Percentiles rank a stretch among this genome's conserved stretches.
These are phyloP conservation scores for Ramaria sp. DNA, from an alignment of 768 basidiomycete genomes.

Conservation along the genomic window DNA sequence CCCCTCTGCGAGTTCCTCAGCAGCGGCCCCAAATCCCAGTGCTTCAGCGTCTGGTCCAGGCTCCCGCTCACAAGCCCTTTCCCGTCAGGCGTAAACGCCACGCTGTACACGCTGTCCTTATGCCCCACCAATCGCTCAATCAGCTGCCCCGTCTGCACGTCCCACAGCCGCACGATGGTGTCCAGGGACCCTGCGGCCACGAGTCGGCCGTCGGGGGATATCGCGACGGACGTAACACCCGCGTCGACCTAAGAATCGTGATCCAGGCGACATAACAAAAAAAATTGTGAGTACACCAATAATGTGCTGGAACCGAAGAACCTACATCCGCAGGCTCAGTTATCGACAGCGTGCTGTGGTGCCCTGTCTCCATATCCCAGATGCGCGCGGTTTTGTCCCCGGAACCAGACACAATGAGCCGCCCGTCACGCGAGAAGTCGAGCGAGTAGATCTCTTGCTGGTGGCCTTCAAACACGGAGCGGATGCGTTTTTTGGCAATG, in stretches of 20 bases:
- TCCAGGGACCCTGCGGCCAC: slow-evolving; percentile 52
- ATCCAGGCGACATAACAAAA: slow-evolving; percentile 6
- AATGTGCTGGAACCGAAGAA: slow-evolving; percentile 3
- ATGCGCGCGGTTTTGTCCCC: slow-evolving; percentile 60
- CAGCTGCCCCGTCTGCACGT: slow-evolving; percentile 61
- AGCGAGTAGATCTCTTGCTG: slow-evolving; percentile 91
- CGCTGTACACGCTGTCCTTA: slow-evolving; percentile 75
- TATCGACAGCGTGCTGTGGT: slow-evolving; percentile 33
- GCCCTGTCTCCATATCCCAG: slow-evolving; percentile 45
- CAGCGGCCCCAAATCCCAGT: slow-evolving; percentile 60
- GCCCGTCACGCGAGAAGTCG: slow-evolving; percentile 81
- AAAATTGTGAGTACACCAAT: background rate
- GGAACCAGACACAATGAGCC: slow-evolving; percentile 80
- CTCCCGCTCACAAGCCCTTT: slow-evolving; percentile 83
- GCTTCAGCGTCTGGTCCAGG: slow-evolving; percentile 78
- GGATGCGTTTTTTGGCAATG: slow-evolving; percentile 68
- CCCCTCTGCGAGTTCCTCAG: slow-evolving; percentile 12
- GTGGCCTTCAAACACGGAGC: slow-evolving; percentile 78
- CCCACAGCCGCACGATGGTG: slow-evolving; percentile 70
- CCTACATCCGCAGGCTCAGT: slow-evolving; percentile 37
- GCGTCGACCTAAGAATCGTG: slow-evolving; percentile 33
- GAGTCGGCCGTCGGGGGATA: slow-evolving; percentile 60
- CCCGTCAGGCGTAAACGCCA: slow-evolving; percentile 89
- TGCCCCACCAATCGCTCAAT: slow-evolving; percentile 73
- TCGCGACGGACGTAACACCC: slow-evolving; percentile 71